A percentile compares a stretch with the other conserved stretches of the same genome.
Evolutionary conservation across 179 eudicot genomes (phyloP).

Genomic region (Sideroxylon spinosum): DNA sequence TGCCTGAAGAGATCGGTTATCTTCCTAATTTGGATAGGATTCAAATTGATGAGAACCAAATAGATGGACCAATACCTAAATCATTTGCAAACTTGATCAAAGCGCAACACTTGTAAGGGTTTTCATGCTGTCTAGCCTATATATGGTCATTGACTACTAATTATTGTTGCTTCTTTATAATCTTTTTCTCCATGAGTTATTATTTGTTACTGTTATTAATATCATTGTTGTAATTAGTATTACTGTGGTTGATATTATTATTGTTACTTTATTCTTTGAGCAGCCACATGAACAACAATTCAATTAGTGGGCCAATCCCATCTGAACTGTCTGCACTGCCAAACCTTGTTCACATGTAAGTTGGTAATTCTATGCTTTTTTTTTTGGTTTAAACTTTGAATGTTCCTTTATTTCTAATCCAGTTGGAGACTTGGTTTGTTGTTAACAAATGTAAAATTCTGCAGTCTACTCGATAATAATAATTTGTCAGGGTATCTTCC

Average conservation of each 20-base stretch:
- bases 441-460: conserved; percentile 16
- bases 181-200: too few species aligned
- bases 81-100: conserved; percentile 72
- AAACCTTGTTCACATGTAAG: conserved; percentile 83
- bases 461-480: conserved; percentile 90
- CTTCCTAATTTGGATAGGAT: conserved; percentile 75
- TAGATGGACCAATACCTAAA: conserved; percentile 77
- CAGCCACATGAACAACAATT: conserved; percentile 98
- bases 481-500: conserved; percentile 85
- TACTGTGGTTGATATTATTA: too few species aligned
- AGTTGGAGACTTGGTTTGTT: background rate
- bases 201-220: too few species aligned
- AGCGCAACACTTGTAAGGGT: conserved; percentile 71
- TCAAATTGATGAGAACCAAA: conserved; percentile 82
- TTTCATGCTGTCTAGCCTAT: background rate
- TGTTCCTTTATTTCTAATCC: background rate
- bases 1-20: conserved; percentile 84
- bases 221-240: too few species aligned
- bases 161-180: too few species aligned
- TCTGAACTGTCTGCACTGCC: conserved; percentile 66
- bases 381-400: background rate
- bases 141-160: too few species aligned
- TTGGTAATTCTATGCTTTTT: conserved; percentile 3
- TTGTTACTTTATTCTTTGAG: conserved; percentile 14
- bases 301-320: conserved; percentile 88